Conservation (phyloP, 2,329 filamentous ascomycete genomes). For the Pestalotiopsis sp. region DNA sequence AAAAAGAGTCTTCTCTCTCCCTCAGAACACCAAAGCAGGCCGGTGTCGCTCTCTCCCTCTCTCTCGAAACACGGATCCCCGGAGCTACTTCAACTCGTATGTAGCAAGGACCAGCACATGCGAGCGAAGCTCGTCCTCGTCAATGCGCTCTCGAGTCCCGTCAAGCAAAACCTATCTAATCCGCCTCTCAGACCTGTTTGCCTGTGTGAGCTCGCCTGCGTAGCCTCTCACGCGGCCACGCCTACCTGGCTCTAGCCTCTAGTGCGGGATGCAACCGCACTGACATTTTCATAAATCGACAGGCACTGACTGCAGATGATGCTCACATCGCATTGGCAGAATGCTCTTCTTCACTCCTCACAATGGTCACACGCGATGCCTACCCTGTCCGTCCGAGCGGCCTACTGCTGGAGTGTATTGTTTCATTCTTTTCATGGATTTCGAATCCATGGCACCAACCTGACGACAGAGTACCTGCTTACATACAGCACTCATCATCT, state of each 20-base stretch:
- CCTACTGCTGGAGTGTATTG: not conserved
- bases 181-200: not conserved
- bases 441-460: no score
- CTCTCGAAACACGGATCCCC: slow-evolving; percentile 5
- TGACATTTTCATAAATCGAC: not conserved
- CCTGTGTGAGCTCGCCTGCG: slow-evolving; percentile 1
- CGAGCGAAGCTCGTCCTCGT: not conserved
- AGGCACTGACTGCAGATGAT: not conserved
- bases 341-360: not conserved
- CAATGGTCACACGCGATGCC: not conserved
- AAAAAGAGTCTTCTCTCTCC: not conserved
- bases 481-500: no score
- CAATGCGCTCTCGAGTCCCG: not conserved
- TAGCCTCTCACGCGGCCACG: not conserved
- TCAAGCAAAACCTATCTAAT: not conserved
- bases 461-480: not conserved
- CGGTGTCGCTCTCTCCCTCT: no score
- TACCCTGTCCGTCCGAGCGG: not conserved
- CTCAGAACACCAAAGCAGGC: not conserved
- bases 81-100: not conserved
- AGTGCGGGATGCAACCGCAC: slow-evolving; percentile 6
- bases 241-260: slow-evolving; percentile 1
- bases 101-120: not conserved
- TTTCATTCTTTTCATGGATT: not conserved
- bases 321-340: slow-evolving; percentile 1